Percentiles rank a stretch among this genome's conserved stretches.
Evolutionary conservation across 2,329 filamentous ascomycete species (phyloP).

Genomic region (Thelonectria olida): DNA sequence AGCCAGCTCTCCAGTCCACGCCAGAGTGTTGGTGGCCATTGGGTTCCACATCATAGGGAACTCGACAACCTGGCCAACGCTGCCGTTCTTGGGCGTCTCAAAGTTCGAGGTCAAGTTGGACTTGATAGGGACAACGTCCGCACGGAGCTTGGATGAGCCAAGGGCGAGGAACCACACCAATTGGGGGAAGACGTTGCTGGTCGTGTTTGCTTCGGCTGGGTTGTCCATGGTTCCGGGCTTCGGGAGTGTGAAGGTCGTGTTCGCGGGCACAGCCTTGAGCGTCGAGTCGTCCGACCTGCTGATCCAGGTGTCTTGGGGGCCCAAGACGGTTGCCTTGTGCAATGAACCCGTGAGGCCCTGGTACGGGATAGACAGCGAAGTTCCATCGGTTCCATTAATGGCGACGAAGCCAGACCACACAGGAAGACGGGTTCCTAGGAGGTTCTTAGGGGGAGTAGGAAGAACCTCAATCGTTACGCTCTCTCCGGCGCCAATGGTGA

Average conservation of each 20-base stretch:
- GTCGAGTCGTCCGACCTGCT: constrained; percentile 46
- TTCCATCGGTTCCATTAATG: constrained; percentile 51
- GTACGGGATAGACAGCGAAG: constrained; percentile 51
- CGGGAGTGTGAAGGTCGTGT: constrained; percentile 54
- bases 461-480: constrained; percentile 58
- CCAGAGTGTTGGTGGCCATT: constrained; percentile 35
- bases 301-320: constrained; percentile 38
- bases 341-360: constrained; percentile 50
- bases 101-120: constrained; percentile 32
- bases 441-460: constrained; percentile 50
- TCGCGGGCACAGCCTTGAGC: constrained; percentile 38
- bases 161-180: constrained; percentile 54
- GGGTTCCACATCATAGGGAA: constrained; percentile 50
- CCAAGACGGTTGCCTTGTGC: constrained; percentile 41
- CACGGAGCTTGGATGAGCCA: constrained; percentile 54
- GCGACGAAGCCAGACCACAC: constrained; percentile 55
- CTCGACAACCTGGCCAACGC: constrained; percentile 53
- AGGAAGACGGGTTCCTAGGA: constrained; percentile 48
- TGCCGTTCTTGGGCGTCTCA: constrained; percentile 47
- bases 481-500: constrained; percentile 54
- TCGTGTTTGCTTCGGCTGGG: constrained; percentile 27
- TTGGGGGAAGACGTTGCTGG: constrained; percentile 47
- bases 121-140: constrained; percentile 54
- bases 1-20: constrained; percentile 58
- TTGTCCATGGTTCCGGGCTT: constrained; percentile 44